phyloP scores from a whole-genome alignment of 108 stramenopile genomes.

The Skeletonema tropicum region DNA sequence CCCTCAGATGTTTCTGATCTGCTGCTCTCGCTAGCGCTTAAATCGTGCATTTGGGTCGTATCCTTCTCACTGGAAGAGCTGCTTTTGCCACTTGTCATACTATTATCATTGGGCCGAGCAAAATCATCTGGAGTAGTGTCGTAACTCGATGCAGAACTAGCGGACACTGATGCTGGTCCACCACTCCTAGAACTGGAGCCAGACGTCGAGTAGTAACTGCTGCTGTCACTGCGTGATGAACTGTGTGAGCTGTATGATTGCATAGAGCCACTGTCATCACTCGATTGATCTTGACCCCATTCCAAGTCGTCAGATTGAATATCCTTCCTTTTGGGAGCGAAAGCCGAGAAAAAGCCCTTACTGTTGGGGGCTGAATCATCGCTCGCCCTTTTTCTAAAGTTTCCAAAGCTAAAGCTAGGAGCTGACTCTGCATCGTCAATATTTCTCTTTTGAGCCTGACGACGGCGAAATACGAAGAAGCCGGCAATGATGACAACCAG shows the following conservation, averaged over 20 bases:
- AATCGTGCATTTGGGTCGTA: background rate
- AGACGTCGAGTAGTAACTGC: slow-evolving; percentile 12
- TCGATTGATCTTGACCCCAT: background rate
- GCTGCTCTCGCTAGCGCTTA: background rate
- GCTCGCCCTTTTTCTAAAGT: background rate
- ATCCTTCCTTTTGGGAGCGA: background rate
- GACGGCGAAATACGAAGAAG: slow-evolving; percentile 21
- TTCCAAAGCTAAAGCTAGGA: too few species aligned
- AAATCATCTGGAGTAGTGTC: background rate
- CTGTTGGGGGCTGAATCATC: background rate
- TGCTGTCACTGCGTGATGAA: slow-evolving; percentile 11
- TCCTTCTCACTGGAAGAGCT: slow-evolving; percentile 1
- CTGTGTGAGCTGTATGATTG: slow-evolving; percentile 13
- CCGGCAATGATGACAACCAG: slow-evolving; percentile 13
- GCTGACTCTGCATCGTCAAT: background rate
- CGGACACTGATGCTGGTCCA: slow-evolving; percentile 18
- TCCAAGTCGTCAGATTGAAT: slow-evolving; percentile 8
- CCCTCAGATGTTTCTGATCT: background rate
- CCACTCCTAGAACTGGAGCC: slow-evolving; percentile 3
- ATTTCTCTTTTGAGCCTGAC: background rate
- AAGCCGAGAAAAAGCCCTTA: background rate
- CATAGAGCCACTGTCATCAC: slow-evolving; percentile 16
- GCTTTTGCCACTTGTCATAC: slow-evolving; percentile 1
- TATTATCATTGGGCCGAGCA: background rate
- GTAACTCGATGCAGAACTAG: slow-evolving; percentile 5